Evolutionary conservation across 2,329 filamentous ascomycete species (phyloP), one percentile per base, ranked within the genome.

Genomic region (Aspergillus nomiae): DNA sequence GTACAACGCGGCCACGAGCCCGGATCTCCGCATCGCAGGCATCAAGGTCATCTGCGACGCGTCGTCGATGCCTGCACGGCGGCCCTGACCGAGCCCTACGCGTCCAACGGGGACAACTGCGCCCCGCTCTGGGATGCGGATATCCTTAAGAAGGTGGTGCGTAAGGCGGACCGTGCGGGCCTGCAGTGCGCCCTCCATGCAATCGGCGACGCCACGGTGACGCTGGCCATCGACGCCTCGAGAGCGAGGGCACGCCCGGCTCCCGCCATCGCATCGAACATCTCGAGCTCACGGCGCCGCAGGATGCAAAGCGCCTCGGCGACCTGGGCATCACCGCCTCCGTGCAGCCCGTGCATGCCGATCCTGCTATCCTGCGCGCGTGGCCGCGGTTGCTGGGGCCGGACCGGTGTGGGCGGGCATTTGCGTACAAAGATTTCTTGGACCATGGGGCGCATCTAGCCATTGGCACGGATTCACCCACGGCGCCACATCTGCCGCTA

Each of bases 201-300:
- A 19, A 84, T 84, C 59, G 82, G 83, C 19, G 82, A 85, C 59
- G 72, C 73, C 58, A 79, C 82, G 6, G 78, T 84, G 10, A 73
- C 74, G 24, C 76, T 77, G 34, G 80, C 81, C 9, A 79, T 84
- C 63, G 77, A 83, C 41, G 67, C 77, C 75, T 76, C 16, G 68
- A 56, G 11, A 61, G 61, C 38, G 73, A 74, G 16, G 62, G 58
- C 4, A 63, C 65, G 5, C 74, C 73, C 10, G 75, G 73, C 6
- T 74, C 76, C 50, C 78, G 82, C 4, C 82, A 83, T 64, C 78
- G 82, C 26, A 84, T 85, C 63, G 83, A 85, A 69, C 82, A 85
- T 69, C 73, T 85, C 11, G 82, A 85, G 67, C 74, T 85, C 46
- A 82, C 81, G 0, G 74, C 79, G 0, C 77, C 80, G 0, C 76